Percentiles rank a stretch among this genome's conserved stretches.
Conservation (phyloP, 2,329 filamentous ascomycete species). For the Aspergillus viridinutans region DNA sequence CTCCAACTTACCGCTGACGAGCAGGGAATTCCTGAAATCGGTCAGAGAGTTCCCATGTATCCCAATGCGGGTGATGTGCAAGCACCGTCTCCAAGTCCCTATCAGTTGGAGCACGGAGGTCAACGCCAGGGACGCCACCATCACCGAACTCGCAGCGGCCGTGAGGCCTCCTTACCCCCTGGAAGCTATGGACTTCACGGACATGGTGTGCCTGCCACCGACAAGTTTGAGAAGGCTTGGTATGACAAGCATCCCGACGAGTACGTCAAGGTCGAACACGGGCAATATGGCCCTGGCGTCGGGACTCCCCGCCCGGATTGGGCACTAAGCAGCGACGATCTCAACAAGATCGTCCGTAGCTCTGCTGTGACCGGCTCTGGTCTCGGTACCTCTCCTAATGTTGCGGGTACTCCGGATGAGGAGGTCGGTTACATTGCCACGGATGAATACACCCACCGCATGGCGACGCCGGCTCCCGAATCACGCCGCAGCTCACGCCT, state of each 20-base stretch:
- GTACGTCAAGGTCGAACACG: constrained; percentile 68
- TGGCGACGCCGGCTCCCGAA: constrained; percentile 59
- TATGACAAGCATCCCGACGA: constrained; percentile 87
- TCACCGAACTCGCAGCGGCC: constrained; percentile 66
- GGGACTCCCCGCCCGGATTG: constrained; percentile 64
- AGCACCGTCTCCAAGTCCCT: constrained; percentile 76
- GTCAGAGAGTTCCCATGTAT: constrained; percentile 89
- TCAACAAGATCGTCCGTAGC: constrained; percentile 83
- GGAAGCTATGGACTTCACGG: constrained; percentile 92
- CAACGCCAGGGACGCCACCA: constrained; percentile 54
- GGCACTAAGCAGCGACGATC: constrained; percentile 80
- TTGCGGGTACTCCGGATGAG: constrained; percentile 76
- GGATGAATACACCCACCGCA: constrained; percentile 76
- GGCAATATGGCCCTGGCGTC: constrained; percentile 57
- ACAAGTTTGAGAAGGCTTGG: constrained; percentile 87
- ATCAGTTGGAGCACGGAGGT: constrained; percentile 41
- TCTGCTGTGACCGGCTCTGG: constrained; percentile 53
- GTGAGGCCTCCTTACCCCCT: constrained; percentile 68
- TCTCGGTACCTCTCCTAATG: constrained; percentile 55
- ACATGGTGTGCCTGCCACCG: constrained; percentile 69
- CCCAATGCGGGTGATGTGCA: constrained; percentile 91
- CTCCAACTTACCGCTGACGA: constrained; percentile 62
- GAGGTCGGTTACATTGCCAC: constrained; percentile 84
- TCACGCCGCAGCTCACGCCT: constrained; percentile 42
- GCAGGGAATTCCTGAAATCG: constrained; percentile 87